Base-by-base conservation (phyloP, 2,329 filamentous ascomycete genomes). In the Fusarium pseudocircinatum region DNA sequence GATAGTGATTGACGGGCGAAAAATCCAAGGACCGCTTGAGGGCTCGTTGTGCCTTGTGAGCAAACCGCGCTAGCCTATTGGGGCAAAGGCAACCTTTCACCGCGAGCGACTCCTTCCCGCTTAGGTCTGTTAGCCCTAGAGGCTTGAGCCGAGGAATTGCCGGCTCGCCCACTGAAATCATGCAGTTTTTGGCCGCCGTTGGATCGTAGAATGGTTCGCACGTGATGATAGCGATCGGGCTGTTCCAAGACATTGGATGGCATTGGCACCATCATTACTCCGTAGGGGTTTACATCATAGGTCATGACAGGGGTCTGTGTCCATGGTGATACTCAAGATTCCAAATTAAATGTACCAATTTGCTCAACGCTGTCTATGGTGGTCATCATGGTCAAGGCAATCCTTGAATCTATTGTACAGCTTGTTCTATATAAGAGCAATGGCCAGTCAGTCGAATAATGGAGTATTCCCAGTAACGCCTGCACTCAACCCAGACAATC, bases 51-150 rank as follows among this genome's bases (percentile, higher is more conserved):
- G 82, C 81, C 81, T 82, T 80, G 80, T 79, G 74, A 65, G 65
- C 57, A 76, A 76, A 68, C 9, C 13, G 67, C 77, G 75, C 82
- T 84, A 84, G 70, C 82, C 76, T 12, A 26, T 75, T 78, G 10
- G 18, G 80, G 82, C 39, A 80, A 60, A 67, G 79, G 74, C 77
- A 66, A 54, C 58, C 46, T 77, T 80, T 70, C 46, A 72, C 67
- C 62, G 69, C 78, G 82, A 81, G 82, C 82, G 81, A 82, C 70
- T 73, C 75, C 65, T 70, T 70, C 70, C 74, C 78, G 76, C 75
- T 84, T 84, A 84, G 83, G 83, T 82, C 77, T 84, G 75, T 69
- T 70, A 84, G 80, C 83, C 83, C 83, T 84, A 84, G 63, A 43
- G 24, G 8, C 3, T 39, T 58, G 40, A 43, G 32, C 81, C 81